Conservation (phyloP, 441 rosid species). For the Kokia cookei region DNA sequence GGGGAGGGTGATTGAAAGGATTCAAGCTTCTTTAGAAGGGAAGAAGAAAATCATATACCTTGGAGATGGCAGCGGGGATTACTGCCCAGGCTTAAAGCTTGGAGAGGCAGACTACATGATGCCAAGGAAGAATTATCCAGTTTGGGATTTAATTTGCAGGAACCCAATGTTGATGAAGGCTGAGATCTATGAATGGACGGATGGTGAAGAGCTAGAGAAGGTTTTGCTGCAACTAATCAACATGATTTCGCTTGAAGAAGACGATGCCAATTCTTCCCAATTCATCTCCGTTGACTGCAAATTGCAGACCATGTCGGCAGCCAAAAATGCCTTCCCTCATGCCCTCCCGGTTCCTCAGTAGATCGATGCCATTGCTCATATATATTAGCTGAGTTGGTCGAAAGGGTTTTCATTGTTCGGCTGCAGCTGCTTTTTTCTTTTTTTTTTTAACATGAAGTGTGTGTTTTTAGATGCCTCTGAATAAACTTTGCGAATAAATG, state of each 20-base stretch:
- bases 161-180: conserved; percentile 54
- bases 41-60: conserved; percentile 56
- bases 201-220: conserved; percentile 58
- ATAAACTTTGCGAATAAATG: background rate
- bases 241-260: conserved; percentile 17
- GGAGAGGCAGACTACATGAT: conserved; percentile 48
- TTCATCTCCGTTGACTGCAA: conserved; percentile 41
- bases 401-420: background rate
- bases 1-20: conserved; percentile 60
- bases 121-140: conserved; percentile 88
- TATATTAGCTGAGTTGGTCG: background rate
- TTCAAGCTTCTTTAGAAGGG: conserved; percentile 45
- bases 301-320: conserved; percentile 40
- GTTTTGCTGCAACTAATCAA: conserved; percentile 31
- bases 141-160: conserved; percentile 65
- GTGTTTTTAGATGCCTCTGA: background rate
- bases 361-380: background rate
- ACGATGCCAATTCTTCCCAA: background rate
- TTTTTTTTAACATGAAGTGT: background rate
- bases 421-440: background rate
- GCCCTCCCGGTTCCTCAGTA: conserved; percentile 11
- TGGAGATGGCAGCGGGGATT: conserved; percentile 82
- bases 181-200: conserved; percentile 61
- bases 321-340: conserved; percentile 18
- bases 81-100: conserved; percentile 72